Percentiles rank a stretch among this genome's conserved stretches.
phyloP scores from a whole-genome alignment of 257 asterid species.

The Capsicum baccatum region DNA sequence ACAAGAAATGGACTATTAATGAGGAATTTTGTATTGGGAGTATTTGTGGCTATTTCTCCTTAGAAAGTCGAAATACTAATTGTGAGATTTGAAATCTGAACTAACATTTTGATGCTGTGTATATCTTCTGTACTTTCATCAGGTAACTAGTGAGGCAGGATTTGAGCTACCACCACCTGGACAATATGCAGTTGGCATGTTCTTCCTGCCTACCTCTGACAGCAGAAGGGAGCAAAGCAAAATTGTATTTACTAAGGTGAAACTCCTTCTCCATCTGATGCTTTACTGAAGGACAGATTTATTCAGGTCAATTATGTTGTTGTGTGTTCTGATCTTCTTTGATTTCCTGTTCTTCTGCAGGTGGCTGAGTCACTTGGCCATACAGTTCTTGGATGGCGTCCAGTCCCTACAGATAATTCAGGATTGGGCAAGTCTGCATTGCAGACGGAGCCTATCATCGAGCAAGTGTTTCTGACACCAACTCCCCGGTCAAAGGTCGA shows the following conservation, averaged over 20 bases:
- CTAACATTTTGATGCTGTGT: not conserved
- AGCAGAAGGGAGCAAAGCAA: conserved; percentile 91
- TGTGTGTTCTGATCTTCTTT: not conserved
- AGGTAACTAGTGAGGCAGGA: conserved; percentile 79
- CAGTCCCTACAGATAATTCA: conserved; percentile 90
- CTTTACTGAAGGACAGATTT: not conserved
- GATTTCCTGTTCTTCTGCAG: conserved; percentile 43
- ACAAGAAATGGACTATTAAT: not conserved
- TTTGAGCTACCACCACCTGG: conserved; percentile 92
- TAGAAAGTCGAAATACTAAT: not conserved
- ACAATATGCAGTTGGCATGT: conserved; percentile 96
- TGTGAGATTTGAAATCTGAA: not conserved
- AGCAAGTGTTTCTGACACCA: conserved; percentile 95
- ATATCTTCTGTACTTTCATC: conserved; percentile 27
- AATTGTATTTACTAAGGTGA: conserved; percentile 84
- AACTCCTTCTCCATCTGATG: not conserved
- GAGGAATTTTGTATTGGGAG: not conserved
- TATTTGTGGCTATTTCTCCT: not conserved
- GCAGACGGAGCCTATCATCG: conserved; percentile 94
- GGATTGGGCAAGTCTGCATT: conserved; percentile 93
- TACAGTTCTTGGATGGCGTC: conserved; percentile 94
- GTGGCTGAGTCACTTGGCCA: conserved; percentile 99
- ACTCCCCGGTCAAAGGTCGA: conserved; percentile 80
- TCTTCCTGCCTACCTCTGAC: conserved; percentile 93
- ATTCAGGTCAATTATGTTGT: not conserved